Conservation (phyloP, 2,329 filamentous ascomycete genomes). For the Ophiostoma ips region DNA sequence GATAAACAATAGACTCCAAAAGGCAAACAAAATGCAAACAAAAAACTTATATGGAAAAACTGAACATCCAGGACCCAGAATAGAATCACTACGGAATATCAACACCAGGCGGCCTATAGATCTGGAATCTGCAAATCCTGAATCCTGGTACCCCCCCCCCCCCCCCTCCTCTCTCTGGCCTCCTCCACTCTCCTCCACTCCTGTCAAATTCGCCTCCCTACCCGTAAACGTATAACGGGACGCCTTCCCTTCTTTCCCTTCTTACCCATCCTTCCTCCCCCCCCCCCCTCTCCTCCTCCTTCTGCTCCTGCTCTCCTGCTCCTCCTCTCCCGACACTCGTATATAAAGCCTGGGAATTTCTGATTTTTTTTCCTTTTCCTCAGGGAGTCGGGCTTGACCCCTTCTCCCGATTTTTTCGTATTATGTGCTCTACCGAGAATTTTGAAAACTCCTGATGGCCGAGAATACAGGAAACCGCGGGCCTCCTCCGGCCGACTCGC, state of each 20-base stretch:
- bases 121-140: no score
- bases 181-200: no score
- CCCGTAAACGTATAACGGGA: neutral
- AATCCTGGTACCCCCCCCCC: no score
- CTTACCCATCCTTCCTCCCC: neutral
- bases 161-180: no score
- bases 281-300: neutral
- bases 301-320: neutral
- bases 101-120: no score
- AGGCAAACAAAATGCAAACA: no score
- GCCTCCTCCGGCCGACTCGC: neutral
- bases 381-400: neutral
- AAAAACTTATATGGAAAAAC: no score
- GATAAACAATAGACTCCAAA: no score
- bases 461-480: neutral
- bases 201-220: no score
- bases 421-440: neutral
- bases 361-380: no score
- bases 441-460: neutral
- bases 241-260: neutral
- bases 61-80: no score
- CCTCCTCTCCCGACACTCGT: neutral
- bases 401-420: neutral
- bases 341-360: neutral
- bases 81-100: no score